Base-by-base conservation (phyloP, 306 rosid species). In the Arachis stenosperma region DNA sequence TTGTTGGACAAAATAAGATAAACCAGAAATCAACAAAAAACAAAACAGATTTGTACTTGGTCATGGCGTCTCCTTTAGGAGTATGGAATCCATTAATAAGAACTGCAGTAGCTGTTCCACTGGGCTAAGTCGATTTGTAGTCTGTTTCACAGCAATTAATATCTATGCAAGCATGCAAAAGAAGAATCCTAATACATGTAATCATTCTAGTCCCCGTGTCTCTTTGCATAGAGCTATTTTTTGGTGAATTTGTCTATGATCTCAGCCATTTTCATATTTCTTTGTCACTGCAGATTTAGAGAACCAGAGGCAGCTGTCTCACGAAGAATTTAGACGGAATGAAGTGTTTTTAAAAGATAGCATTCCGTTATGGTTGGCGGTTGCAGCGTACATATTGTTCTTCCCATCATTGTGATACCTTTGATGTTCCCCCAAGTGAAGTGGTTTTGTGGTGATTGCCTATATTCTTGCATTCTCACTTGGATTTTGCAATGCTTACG, bases 21-120 rank as follows among this genome's bases (percentile, higher is more conserved):
- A 9, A 70, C 15, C 30, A 53, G 53, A 44, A 58, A 74, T 0
- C 37, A 65, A 36, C 27, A 29, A n/a, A 12, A 11, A 36, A 71
- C 42, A 48, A 44, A 82, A 81, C 12, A 29, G 33, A 75, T 68
- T 47, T 85, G 43, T 90, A 95, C 99, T 95, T 37, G 99, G 99
- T 62, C 98, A 95, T 17, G 99, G 99, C 99, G 85, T 95, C 92
- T 75, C 98, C 97, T 78, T 90, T 91, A 29, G 93, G 84, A 12
- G 99, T 95, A 70, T 95, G 99, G 74, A 95, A 95, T 36, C 97
- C 97, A 43, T 95, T 95, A 59, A 95, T 95, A 40, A 95, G 99
- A 83, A 95, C 95, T 63, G 98, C 99, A 67, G 99, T 95, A 37
- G 99, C 99, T 78, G 99, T 91, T 83, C 99, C 99, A 69, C 97